Evolutionary conservation across 2,329 filamentous ascomycete genomes (phyloP).

Genomic region (Aspergillus quadrilineatus): DNA sequence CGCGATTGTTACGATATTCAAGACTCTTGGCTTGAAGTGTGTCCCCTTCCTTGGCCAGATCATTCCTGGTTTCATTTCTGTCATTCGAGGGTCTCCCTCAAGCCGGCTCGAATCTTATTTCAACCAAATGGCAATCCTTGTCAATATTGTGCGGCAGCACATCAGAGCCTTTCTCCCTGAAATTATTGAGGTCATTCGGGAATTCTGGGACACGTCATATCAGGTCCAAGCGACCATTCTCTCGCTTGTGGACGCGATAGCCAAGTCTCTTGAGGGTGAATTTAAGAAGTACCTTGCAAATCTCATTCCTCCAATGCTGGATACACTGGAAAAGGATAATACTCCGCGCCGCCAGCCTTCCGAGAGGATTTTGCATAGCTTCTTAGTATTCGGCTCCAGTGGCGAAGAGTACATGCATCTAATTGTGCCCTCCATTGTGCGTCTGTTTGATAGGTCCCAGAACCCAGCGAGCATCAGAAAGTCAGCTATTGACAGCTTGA

Average conservation of each 20-base stretch:
- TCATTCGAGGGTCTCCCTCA: conserved; percentile 77
- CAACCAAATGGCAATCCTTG: conserved; percentile 88
- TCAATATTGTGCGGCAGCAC: conserved; percentile 93
- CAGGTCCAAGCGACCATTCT: conserved; percentile 88
- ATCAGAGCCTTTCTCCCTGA: conserved; percentile 86
- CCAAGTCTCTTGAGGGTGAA: conserved; percentile 89
- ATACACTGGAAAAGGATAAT: conserved; percentile 82
- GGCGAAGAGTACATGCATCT: conserved; percentile 99
- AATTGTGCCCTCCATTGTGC: conserved; percentile 92
- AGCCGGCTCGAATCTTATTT: conserved; percentile 92
- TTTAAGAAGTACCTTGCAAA: conserved; percentile 95
- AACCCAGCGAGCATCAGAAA: conserved; percentile 79
- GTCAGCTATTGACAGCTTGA: conserved; percentile 89
- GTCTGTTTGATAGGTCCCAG: conserved; percentile 85
- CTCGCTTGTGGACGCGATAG: conserved; percentile 88
- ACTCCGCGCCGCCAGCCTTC: conserved; percentile 75
- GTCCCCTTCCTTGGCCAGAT: conserved; percentile 93
- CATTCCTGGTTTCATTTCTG: conserved; percentile 85
- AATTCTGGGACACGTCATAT: conserved; percentile 82
- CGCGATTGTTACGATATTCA: conserved; percentile 98
- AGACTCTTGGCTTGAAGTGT: conserved; percentile 91
- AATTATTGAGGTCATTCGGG: conserved; percentile 81
- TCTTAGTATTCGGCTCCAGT: conserved; percentile 92
- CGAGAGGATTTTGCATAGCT: conserved; percentile 88
- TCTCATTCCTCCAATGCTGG: conserved; percentile 88